Evolutionary conservation across 495 filamentous ascomycete species (phyloP).

Genomic region (Penicilliopsis zonata): DNA sequence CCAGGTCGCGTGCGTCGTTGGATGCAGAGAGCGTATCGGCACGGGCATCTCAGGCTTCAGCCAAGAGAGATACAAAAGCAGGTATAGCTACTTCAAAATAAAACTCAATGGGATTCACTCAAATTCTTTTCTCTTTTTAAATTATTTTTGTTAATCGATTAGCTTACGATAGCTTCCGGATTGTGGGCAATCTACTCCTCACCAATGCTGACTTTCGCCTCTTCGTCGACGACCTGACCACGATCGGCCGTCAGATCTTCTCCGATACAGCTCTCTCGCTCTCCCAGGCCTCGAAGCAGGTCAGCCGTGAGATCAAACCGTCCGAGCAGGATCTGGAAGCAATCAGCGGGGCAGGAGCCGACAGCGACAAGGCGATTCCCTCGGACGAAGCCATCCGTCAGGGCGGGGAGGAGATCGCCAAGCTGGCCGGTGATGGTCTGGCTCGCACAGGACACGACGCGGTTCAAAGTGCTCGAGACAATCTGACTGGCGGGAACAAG

Average conservation of each 20-base stretch:
- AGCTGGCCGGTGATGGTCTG: slow-evolving; percentile 50
- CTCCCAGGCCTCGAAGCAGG: slow-evolving; percentile 58
- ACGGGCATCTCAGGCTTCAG: slow-evolving; percentile 50
- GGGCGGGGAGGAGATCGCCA: slow-evolving; percentile 49
- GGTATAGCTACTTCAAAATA: slow-evolving; percentile 38
- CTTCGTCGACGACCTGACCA: slow-evolving; percentile 72
- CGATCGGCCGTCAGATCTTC: slow-evolving; percentile 75
- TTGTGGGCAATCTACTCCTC: slow-evolving; percentile 69
- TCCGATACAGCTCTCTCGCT: slow-evolving; percentile 72
- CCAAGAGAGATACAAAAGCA: slow-evolving; percentile 66
- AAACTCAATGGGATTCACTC: no score
- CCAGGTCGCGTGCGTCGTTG: slow-evolving; percentile 56
- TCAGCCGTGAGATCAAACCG: slow-evolving; percentile 59
- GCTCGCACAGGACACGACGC: slow-evolving; percentile 55
- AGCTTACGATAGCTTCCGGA: slow-evolving; percentile 78
- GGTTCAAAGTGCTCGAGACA: slow-evolving; percentile 52
- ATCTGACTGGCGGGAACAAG: slow-evolving; percentile 53
- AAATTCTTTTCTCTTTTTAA: slow-evolving; percentile 7
- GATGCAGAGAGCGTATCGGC: slow-evolving; percentile 54
- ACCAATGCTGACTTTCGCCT: slow-evolving; percentile 84
- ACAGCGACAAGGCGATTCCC: slow-evolving; percentile 35
- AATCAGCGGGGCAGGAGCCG: slow-evolving; percentile 44
- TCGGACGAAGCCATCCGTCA: slow-evolving; percentile 48
- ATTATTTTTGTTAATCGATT: slow-evolving; percentile 2
- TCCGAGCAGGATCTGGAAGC: slow-evolving; percentile 45